Base-by-base conservation (phyloP, 495 filamentous ascomycete species). In the Endocarpon pusillum region DNA sequence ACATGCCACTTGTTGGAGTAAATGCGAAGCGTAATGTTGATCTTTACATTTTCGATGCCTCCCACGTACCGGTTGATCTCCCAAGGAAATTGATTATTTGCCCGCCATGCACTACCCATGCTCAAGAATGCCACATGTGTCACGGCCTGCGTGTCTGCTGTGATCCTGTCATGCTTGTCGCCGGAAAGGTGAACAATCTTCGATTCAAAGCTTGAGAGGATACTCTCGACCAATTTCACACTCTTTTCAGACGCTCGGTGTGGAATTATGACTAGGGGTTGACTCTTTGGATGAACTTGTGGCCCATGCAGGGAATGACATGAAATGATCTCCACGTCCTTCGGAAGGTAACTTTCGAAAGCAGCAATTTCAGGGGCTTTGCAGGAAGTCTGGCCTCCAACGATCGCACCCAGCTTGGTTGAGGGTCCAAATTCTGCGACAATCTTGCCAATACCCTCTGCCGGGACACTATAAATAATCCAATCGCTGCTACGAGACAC, bases 1-100 rank as follows among this genome's bases (percentile, higher is more conserved):
- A 97, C 89, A 55, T 97, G 89, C 89, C 89, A 97, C 54, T 94
- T 96, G 53, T 92, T 91, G 38, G 79, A 75, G 59, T 94, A 97
- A 54, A 97, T 97, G 44, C 89, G 82, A 40, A 97, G 57, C 24
- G 83, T 96, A 40, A 94, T 72, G 55, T 97, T 97, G 57, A 94
- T 94, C 61, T 97, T 97, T 49, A 96, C 83, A 55, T 97, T 97
- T 59, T 97, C 89, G 49, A 97, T 94, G 17, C 91, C 89, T 33
- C 89, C 87, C 3, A 92, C 68, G 61, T 94, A 97, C 38, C 87
- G 82, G 4, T 73, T 69, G 29, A 81, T 73, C 43, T 97, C 89
- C 89, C 89, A 97, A 1, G 89, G 89, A 45, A 94, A 96, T 45
- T 94, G 83, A 20, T 74, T 61, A 51, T 83, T 93, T 16, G 84